Conservation (phyloP, 1,284 basidiomycete species). For the Ceratobasidium sp. region DNA sequence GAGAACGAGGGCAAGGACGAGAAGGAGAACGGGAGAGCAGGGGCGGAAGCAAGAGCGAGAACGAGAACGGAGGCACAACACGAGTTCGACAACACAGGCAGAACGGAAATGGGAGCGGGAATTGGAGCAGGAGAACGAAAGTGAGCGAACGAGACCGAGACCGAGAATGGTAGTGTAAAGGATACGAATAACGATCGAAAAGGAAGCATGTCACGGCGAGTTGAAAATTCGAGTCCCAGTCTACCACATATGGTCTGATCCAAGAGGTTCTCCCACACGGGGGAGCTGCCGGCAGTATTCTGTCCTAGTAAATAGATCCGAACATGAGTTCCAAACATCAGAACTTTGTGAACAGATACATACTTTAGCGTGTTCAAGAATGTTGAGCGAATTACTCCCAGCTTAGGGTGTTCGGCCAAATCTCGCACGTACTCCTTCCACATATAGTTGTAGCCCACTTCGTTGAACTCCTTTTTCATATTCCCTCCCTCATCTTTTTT, state of each 20-base stretch:
- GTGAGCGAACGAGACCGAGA: too few relatives aligned
- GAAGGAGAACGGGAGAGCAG: too few relatives aligned
- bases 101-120: too few relatives aligned
- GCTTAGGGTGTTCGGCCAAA: neutral
- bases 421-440: slow-evolving; percentile 5
- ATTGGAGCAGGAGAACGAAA: too few relatives aligned
- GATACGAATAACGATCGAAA: too few relatives aligned
- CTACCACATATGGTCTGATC: slow-evolving; percentile 15
- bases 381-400: neutral
- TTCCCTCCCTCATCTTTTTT: neutral
- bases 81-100: too few relatives aligned
- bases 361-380: neutral
- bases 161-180: too few relatives aligned
- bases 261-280: neutral
- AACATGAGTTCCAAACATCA: neutral
- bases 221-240: neutral
- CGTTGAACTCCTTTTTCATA: slow-evolving; percentile 7
- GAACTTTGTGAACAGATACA: neutral
- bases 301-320: neutral
- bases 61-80: too few relatives aligned
- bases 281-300: neutral
- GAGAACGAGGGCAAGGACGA: too few relatives aligned
- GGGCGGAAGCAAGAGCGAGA: too few relatives aligned
- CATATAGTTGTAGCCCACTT: neutral
- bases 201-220: too few relatives aligned